Evolutionary conservation across 306 rosid species (phyloP).

Genomic region (Mimosa pudica): DNA sequence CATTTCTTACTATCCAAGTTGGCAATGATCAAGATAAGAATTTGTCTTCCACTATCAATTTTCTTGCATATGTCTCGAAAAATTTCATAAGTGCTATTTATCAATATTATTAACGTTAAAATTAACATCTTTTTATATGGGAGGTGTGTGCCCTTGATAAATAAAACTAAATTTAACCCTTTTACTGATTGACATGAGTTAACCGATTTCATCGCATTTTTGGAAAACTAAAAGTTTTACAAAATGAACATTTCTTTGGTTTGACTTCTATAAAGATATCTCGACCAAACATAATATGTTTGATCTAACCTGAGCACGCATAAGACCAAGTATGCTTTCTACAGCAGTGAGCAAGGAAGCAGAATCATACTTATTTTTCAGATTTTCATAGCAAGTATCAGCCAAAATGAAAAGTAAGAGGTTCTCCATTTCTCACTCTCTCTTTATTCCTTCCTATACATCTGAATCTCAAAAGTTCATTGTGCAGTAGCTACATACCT

Average conservation of each 20-base stretch:
- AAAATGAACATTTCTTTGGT: slow-evolving; percentile 2
- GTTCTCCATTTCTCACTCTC: slow-evolving; percentile 10
- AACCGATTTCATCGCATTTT: background rate
- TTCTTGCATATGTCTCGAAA: slow-evolving; percentile 2
- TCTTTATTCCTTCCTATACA: slow-evolving; percentile 2
- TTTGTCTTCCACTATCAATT: background rate
- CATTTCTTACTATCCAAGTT: background rate
- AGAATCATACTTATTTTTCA: slow-evolving; percentile 3
- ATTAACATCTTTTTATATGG: background rate
- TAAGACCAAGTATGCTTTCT: slow-evolving; percentile 1
- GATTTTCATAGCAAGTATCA: slow-evolving; percentile 5
- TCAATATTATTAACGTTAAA: background rate
- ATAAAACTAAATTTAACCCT: background rate
- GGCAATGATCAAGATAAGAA: slow-evolving; percentile 5
- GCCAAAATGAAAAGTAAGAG: slow-evolving; percentile 4
- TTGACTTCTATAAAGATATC: background rate
- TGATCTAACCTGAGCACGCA: background rate
- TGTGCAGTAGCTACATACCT: slow-evolving; percentile 52
- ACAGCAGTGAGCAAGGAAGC: slow-evolving; percentile 3
- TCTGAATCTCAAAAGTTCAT: slow-evolving; percentile 1
- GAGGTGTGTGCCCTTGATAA: background rate
- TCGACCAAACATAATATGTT: background rate
- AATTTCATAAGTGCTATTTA: slow-evolving; percentile 20
- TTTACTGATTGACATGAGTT: background rate
- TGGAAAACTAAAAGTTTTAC: background rate